These are phyloP conservation scores for Lathyrus oleraceus DNA, from an alignment of 306 rosid species.

Conservation along the genomic window DNA sequence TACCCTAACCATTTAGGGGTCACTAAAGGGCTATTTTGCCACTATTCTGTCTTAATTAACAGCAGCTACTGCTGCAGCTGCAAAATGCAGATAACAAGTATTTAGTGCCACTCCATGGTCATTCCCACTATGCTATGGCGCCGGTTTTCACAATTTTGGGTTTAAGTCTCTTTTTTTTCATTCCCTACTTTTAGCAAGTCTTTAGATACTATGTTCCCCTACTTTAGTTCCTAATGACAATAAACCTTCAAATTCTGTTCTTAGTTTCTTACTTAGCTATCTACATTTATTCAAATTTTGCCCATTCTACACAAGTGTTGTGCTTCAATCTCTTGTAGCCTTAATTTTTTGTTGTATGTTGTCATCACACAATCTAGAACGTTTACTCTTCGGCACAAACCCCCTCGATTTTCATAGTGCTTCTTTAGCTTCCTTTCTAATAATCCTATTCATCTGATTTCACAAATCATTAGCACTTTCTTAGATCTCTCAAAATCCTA, in stretches of 20 bases:
- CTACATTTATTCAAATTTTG: neutral
- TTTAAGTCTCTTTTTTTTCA: neutral
- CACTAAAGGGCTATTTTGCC: neutral
- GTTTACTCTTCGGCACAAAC: neutral
- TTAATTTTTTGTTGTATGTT: neutral
- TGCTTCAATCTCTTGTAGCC: neutral
- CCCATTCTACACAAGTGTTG: neutral
- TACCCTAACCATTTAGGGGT: neutral
- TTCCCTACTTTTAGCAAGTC: neutral
- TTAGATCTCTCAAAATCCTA: neutral
- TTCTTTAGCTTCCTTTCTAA: neutral
- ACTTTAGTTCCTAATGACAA: neutral
- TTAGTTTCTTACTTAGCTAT: neutral
- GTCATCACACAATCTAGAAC: neutral
- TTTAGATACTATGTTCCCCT: neutral
- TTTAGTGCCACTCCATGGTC: neutral
- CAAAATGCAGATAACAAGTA: neutral
- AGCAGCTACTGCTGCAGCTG: neutral
- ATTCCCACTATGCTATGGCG: neutral
- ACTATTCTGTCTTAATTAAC: neutral
- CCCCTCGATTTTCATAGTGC: neutral
- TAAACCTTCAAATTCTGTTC: neutral
- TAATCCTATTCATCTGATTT: neutral
- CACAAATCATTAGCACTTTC: neutral
- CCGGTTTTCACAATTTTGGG: neutral